These are phyloP conservation scores for Shiraia sp. DNA, from an alignment of 2,329 filamentous ascomycete genomes.

Conservation along the genomic window DNA sequence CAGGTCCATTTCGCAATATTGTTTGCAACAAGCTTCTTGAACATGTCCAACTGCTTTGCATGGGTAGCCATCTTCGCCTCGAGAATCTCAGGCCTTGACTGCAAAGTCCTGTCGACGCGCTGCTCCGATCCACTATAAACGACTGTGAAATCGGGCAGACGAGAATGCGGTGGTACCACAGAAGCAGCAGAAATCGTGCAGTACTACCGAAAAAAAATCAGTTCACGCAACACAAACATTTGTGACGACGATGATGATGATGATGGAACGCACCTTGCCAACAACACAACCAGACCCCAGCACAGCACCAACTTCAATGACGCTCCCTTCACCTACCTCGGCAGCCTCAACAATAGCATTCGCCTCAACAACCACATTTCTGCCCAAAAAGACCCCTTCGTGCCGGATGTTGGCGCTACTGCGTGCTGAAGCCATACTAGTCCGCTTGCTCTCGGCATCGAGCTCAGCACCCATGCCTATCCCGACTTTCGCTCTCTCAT, in stretches of 20 bases:
- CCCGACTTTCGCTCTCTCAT: conserved; percentile 63
- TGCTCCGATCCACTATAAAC: conserved; percentile 46
- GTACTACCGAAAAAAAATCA: conserved; percentile 33
- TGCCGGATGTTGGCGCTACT: conserved; percentile 19
- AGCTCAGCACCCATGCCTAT: conserved; percentile 30
- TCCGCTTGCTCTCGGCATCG: conserved; percentile 17
- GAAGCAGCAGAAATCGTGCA: conserved; percentile 50
- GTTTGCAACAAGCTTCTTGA: conserved; percentile 41
- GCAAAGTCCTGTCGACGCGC: conserved; percentile 46
- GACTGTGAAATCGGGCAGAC: conserved; percentile 51
- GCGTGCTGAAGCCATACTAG: conserved; percentile 13
- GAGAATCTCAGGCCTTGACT: conserved; percentile 33
- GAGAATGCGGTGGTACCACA: conserved; percentile 41
- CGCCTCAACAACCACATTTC: conserved; percentile 50
- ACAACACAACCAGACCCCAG: conserved; percentile 41
- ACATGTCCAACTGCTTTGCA: conserved; percentile 41
- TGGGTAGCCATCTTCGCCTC: conserved; percentile 35
- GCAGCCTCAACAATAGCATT: conserved; percentile 47
- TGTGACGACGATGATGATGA: neutral
- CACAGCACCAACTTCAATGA: conserved; percentile 39
- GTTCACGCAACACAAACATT: neutral
- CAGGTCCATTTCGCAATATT: conserved; percentile 42
- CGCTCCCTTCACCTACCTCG: conserved; percentile 43
- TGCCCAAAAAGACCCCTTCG: conserved; percentile 44
- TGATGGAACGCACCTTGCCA: conserved; percentile 43